Conservation (phyloP, 176 grass and related monocot species). For the Hordeum marinum region DNA sequence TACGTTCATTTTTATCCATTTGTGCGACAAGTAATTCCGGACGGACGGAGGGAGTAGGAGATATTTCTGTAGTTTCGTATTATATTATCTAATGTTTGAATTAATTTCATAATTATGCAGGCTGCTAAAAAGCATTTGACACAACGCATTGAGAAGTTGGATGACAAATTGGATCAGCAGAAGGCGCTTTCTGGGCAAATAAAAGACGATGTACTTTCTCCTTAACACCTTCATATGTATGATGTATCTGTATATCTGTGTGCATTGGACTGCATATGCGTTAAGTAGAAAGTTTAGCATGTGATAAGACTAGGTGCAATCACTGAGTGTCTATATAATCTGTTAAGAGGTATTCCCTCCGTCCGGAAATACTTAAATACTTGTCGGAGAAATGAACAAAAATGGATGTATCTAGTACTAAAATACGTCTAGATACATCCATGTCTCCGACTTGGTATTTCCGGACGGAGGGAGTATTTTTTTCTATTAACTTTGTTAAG, state of each 20-base stretch:
- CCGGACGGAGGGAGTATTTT: not conserved
- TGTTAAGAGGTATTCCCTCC: not conserved
- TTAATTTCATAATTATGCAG: conserved; percentile 45
- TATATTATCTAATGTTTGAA: not conserved
- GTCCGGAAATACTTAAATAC: too few species aligned
- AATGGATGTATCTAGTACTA: too few species aligned
- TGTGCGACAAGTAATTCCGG: too few species aligned
- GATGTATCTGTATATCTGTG: conserved; percentile 13
- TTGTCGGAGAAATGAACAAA: too few species aligned
- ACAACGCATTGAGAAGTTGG: conserved; percentile 89
- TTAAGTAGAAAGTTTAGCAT: conserved; percentile 1
- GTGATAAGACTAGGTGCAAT: not conserved
- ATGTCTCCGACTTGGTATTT: too few species aligned
- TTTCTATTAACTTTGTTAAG: not conserved
- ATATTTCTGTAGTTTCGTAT: conserved; percentile 1
- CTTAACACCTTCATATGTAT: conserved; percentile 4
- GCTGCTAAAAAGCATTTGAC: conserved; percentile 92
- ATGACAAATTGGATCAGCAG: conserved; percentile 98
- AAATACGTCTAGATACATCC: too few species aligned
- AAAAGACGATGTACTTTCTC: conserved; percentile 71
- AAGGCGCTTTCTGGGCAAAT: conserved; percentile 87
- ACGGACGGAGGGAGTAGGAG: too few species aligned
- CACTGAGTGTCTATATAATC: not conserved
- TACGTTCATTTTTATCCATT: too few species aligned
- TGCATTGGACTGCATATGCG: not conserved